A percentile compares a stretch with the other conserved stretches of the same genome.
phyloP scores from a whole-genome alignment of 2,329 filamentous ascomycete species.

The Ceratocystis colombiana region DNA sequence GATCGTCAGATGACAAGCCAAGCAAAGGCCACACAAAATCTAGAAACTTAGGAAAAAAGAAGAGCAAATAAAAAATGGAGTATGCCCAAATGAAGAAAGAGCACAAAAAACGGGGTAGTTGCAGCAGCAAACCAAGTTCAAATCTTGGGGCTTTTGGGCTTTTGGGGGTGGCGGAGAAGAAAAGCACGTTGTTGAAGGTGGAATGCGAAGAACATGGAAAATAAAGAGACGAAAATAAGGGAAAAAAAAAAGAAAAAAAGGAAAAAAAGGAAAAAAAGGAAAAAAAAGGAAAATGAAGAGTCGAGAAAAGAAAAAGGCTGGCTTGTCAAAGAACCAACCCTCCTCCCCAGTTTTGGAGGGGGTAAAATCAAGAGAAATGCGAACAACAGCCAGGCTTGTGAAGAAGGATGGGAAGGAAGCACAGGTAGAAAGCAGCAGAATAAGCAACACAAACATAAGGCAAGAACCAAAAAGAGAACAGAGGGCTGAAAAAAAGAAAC shows the following conservation, averaged over 20 bases:
- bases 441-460: neutral
- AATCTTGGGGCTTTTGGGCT: neutral
- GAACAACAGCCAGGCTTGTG: neutral
- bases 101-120: neutral
- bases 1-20: slow-evolving; percentile 4
- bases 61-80: neutral
- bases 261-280: too few species aligned
- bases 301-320: neutral
- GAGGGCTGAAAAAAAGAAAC: neutral
- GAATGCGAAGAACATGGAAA: neutral
- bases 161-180: neutral
- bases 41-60: neutral
- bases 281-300: neutral
- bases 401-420: slow-evolving; percentile 3
- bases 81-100: neutral
- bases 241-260: neutral
- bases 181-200: neutral
- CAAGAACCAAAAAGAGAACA: neutral
- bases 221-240: neutral
- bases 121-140: neutral
- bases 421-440: neutral
- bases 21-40: neutral
- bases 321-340: neutral
- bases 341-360: neutral
- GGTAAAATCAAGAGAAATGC: neutral